Percentiles rank a stretch among this genome's conserved stretches.
Conservation (phyloP, 2,329 filamentous ascomycete genomes). For the Beauveria brongniartii region DNA sequence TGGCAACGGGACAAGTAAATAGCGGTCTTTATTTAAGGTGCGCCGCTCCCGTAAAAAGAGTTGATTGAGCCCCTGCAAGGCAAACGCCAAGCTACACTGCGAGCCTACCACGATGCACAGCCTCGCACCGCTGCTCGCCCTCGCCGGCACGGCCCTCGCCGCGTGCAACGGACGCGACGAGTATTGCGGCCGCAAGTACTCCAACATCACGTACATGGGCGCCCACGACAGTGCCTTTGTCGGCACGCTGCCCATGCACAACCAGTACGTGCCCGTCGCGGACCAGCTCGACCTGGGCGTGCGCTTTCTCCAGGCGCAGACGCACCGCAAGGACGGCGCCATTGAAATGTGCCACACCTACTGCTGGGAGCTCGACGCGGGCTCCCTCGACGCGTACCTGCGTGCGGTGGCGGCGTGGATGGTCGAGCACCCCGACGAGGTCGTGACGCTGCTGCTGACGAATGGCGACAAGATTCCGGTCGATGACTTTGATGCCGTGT, state of each 20-base stretch:
- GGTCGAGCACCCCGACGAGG: conserved; percentile 48
- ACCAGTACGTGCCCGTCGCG: conserved; percentile 52
- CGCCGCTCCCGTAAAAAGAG: neutral
- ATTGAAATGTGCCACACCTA: conserved; percentile 58
- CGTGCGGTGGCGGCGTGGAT: conserved; percentile 51
- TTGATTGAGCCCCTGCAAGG: neutral
- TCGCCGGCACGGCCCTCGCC: conserved; percentile 10
- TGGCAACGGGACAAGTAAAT: neutral
- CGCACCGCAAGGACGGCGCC: conserved; percentile 42
- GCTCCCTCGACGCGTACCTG: conserved; percentile 48
- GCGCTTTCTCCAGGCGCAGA: conserved; percentile 57
- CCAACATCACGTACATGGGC: conserved; percentile 52
- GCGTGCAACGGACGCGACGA: conserved; percentile 50
- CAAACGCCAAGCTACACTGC: neutral
- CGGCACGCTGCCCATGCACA: conserved; percentile 43
- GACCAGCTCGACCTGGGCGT: conserved; percentile 54
- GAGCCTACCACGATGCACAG: neutral
- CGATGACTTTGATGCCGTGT: conserved; percentile 45
- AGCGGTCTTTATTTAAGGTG: too few species aligned
- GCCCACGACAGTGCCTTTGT: conserved; percentile 61
- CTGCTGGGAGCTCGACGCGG: conserved; percentile 52
- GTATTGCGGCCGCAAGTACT: conserved; percentile 50
- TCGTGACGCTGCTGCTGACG: conserved; percentile 55
- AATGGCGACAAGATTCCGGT: conserved; percentile 53
- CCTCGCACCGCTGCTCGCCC: neutral